Base-by-base conservation (phyloP, 371 early-diverging fungal species). In the Dinochytrium kinnereticum region DNA sequence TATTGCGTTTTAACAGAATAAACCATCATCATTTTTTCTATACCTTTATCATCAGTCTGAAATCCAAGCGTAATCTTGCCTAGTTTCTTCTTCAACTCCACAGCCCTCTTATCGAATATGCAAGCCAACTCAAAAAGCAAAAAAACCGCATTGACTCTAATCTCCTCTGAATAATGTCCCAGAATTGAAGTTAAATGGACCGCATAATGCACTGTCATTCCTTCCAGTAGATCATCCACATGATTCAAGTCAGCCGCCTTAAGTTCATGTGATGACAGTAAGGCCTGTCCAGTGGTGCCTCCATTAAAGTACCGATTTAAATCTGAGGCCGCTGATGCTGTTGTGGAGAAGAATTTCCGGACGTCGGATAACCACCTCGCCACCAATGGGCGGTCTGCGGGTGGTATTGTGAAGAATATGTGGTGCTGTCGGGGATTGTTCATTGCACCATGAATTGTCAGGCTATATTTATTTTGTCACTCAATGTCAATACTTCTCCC, bases 101-200 rank as follows among this genome's bases (percentile, higher is more conserved):
- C 17, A 0, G 70, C 57, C 33, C 57, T 67, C 61, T 71, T 70
- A 65, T 77, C 78, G 33, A 82, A 76, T 26, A 86, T 74, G 17
- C 44, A 31, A 1, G 84, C 81, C 38, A 86, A 73, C 36, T 76
- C 37, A 49, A 78, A 76, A n/a, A 86, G 59, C 30, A 82, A 67
- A 13, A 49, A 26, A 1, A 78, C 80, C 0, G 83, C 75, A 21
- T 77, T 68, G 24, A 76, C 59, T n/a, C 86, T 68, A 7, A 81
- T 74, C 5, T 34, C 67, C 50, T 78, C 80, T 31, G 61, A 17
- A 30, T 44, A 73, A 73, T 84, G 79, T 5, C 82, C 85, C 34
- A 83, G 69, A 7, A 82, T 65, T 2, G 85, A 75, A 1, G 81
- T 80, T 33, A 86, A 69, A 59, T 83, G 84, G 0, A 86, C 84